phyloP scores from a whole-genome alignment of 2,329 filamentous ascomycete genomes.

The Talaromyces funiculosus region DNA sequence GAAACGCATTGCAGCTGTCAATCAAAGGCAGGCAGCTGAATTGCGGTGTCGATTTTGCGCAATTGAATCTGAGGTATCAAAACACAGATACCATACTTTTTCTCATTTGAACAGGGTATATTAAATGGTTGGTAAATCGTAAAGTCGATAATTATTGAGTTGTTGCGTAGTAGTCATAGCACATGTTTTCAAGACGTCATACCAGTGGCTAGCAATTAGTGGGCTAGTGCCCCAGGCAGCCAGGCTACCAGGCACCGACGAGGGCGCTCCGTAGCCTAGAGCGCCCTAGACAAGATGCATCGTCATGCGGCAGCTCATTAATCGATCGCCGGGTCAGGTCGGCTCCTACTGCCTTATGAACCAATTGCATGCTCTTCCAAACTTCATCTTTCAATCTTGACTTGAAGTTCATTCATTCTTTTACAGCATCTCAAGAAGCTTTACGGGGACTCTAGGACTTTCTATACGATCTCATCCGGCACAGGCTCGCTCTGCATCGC shows the following conservation, averaged over 20 bases:
- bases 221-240: not conserved
- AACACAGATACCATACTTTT: not conserved
- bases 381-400: not conserved
- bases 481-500: constrained; percentile 17
- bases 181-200: constrained; percentile 15
- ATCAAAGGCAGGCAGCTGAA: not conserved
- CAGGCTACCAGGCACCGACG: constrained; percentile 7
- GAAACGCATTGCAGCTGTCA: constrained; percentile 66
- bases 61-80: not conserved
- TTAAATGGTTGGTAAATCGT: not conserved
- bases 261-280: not conserved
- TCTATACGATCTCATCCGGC: not conserved
- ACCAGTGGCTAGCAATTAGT: constrained; percentile 9
- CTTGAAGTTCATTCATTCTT: not conserved
- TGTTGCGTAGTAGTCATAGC: not conserved
- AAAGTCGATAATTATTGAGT: not conserved
- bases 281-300: not conserved
- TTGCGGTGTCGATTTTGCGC: not conserved
- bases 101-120: not conserved
- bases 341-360: not conserved
- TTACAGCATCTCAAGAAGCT: not conserved
- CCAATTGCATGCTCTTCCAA: not conserved
- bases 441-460: not conserved
- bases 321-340: not conserved
- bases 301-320: not conserved